Evolutionary conservation across 2,329 filamentous ascomycete genomes (phyloP), one percentile per base, ranked within the genome.

Genomic region (Curvularia eragrostidis): DNA sequence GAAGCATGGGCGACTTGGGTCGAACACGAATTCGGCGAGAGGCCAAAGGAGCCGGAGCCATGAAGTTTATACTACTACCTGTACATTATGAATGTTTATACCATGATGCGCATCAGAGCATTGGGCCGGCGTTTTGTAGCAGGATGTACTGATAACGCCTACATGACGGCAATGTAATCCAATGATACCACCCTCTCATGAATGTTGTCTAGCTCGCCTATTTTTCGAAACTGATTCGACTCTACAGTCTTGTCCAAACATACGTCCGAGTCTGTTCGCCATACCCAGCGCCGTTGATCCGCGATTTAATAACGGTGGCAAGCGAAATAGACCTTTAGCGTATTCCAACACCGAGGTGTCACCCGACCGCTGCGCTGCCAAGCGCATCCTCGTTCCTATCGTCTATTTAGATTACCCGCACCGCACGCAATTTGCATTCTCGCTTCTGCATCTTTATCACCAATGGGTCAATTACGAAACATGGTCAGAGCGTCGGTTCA

Each of bases 1-100:
- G 63, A 70, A 42, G 57, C 63, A 12, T 74, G 70, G 71, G 60
- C 64, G 8, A 58, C 63, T 8, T 74, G 71, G 70, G 48, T 73
- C 3, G 70, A 72, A 43, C 63, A 67, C 23, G 71, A 74, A 38
- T 64, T 72, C 48, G 68, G 70, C 34, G 62, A 66, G 23, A 63
- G 58, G 48, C 67, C 67, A 3, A 58, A 63, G 18, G 63, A 70
- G 13, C 65, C 66, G 6, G 56, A 70, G 43, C 60, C 59, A 3
- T 64, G 54, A 64, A 15, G 8, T 13, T 23, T 8, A 15, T 15
- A 4, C 18, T 15, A 0, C 5, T 18, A 12, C 46, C 30, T 64
- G 61, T 59, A 59, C 15, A 60, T 44, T 28, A 59, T 21, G 54
- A 51, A 54, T 61, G 34, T 36, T 23, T 30, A 39, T 15, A 39